phyloP scores from a whole-genome alignment of 2,329 filamentous ascomycete genomes.

The Pestalotiopsis sp. region DNA sequence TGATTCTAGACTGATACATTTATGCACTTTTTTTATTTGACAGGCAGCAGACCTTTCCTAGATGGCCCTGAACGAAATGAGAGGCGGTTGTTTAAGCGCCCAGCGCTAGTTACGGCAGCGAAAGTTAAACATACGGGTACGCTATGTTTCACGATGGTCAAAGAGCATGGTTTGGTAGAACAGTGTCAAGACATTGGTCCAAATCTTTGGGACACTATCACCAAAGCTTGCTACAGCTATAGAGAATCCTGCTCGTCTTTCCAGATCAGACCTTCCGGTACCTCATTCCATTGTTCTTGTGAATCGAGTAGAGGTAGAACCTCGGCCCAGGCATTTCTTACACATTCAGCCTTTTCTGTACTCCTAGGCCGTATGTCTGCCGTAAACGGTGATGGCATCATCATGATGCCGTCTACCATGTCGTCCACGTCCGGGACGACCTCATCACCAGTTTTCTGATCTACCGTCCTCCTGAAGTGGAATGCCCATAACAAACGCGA shows the following conservation, averaged over 20 bases:
- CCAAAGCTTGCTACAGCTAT: too few relatives aligned
- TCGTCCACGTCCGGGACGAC: slow-evolving; percentile 15
- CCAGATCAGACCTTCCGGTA: slow-evolving; percentile 25
- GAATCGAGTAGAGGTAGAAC: slow-evolving; percentile 24
- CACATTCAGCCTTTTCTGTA: not conserved
- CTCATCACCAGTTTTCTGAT: slow-evolving; percentile 30
- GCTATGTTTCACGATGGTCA: too few relatives aligned
- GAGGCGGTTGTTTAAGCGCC: too few relatives aligned
- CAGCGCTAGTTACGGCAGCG: too few relatives aligned
- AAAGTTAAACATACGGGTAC: too few relatives aligned
- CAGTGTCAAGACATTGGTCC: too few relatives aligned
- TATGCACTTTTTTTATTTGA: too few relatives aligned
- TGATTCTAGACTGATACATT: too few relatives aligned
- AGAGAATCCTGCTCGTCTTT: not conserved
- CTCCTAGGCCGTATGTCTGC: slow-evolving; percentile 16
- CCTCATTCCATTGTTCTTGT: slow-evolving; percentile 27
- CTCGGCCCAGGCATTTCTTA: slow-evolving; percentile 19
- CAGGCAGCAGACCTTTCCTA: too few relatives aligned
- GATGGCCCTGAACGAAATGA: too few relatives aligned
- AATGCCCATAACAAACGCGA: slow-evolving; percentile 50
- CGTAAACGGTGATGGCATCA: slow-evolving; percentile 17
- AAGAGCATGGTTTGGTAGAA: too few relatives aligned
- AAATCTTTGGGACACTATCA: too few relatives aligned
- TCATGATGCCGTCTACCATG: slow-evolving; percentile 18
- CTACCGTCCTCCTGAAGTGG: slow-evolving; percentile 29